These are phyloP conservation scores for Hypoxylon sp. DNA, from an alignment of 2,329 filamentous ascomycete species.

Conservation along the genomic window DNA sequence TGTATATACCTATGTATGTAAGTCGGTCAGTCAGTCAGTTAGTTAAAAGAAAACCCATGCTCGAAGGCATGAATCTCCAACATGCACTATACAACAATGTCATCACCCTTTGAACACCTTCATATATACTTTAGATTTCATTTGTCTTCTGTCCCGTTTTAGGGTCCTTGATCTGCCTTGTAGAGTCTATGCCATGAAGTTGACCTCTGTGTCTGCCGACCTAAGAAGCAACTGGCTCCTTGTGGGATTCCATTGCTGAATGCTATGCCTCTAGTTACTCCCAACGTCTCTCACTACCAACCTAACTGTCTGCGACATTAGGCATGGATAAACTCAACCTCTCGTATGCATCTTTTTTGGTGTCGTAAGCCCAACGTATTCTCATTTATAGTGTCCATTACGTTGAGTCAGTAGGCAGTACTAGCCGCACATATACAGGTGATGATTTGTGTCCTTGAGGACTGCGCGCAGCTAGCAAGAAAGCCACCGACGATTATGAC, in stretches of 20 bases:
- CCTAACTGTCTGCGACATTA: constrained; percentile 14
- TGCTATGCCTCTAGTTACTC: constrained; percentile 26
- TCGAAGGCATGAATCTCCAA: too few species aligned
- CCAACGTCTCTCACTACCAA: constrained; percentile 22
- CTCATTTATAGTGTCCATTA: constrained; percentile 39
- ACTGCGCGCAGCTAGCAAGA: constrained; percentile 26
- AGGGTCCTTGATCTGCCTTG: constrained; percentile 39
- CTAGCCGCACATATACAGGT: constrained; percentile 27
- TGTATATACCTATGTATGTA: too few species aligned
- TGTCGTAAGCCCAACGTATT: constrained; percentile 43
- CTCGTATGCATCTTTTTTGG: constrained; percentile 46
- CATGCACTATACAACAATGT: not conserved
- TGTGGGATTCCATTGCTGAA: constrained; percentile 28
- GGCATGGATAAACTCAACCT: constrained; percentile 36
- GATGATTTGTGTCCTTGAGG: constrained; percentile 28
- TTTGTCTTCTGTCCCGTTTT: constrained; percentile 34
- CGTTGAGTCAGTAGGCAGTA: constrained; percentile 25
- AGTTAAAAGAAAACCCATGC: too few species aligned
- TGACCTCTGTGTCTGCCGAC: constrained; percentile 30
- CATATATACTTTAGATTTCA: constrained; percentile 34
- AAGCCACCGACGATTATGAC: constrained; percentile 27
- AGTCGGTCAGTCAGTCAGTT: too few species aligned
- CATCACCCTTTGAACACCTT: not conserved
- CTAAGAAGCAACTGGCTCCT: constrained; percentile 29
- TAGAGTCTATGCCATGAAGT: constrained; percentile 43